These are phyloP conservation scores for Cladorrhinum sp. DNA, from an alignment of 2,329 filamentous ascomycete species.

Conservation along the genomic window DNA sequence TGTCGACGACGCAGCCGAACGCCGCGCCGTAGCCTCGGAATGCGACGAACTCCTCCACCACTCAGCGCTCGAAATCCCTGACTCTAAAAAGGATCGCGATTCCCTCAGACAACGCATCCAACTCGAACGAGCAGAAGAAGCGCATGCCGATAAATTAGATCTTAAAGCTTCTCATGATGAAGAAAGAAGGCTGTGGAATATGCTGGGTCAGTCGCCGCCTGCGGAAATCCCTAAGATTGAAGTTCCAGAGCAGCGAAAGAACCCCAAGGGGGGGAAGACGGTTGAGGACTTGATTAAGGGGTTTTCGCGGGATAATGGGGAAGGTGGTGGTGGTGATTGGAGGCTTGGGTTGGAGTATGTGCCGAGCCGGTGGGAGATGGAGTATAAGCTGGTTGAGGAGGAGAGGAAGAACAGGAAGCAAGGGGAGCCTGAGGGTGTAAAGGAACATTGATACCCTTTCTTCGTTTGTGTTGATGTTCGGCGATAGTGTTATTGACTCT, in stretches of 20 bases:
- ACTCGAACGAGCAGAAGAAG: conserved; percentile 42
- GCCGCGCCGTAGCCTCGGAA: conserved; percentile 35
- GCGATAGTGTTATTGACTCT: no score
- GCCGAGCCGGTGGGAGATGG: conserved; percentile 43
- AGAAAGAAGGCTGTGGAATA: conserved; percentile 45
- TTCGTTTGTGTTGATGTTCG: background rate
- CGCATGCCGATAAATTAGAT: conserved; percentile 43
- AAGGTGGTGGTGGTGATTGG: conserved; percentile 36
- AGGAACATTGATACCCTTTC: background rate
- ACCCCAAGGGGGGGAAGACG: conserved; percentile 27
- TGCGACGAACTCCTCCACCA: conserved; percentile 42
- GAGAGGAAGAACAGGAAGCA: conserved; percentile 1
- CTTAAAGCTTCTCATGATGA: conserved; percentile 38
- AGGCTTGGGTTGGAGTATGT: conserved; percentile 35
- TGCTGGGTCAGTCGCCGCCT: conserved; percentile 41
- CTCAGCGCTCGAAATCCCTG: conserved; percentile 40
- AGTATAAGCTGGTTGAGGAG: conserved; percentile 10
- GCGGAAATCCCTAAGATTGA: conserved; percentile 30
- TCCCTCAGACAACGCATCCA: conserved; percentile 39
- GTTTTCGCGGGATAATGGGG: conserved; percentile 33
- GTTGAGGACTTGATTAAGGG: conserved; percentile 31
- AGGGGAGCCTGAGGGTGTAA: background rate
- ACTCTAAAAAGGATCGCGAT: conserved; percentile 34
- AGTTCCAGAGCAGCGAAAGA: conserved; percentile 26
- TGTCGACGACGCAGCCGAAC: conserved; percentile 8